A percentile compares a stretch with the other conserved stretches of the same genome.
These are phyloP conservation scores for Pseudogymnoascus sp. DNA, from an alignment of 2,329 filamentous ascomycete genomes.

Conservation along the genomic window DNA sequence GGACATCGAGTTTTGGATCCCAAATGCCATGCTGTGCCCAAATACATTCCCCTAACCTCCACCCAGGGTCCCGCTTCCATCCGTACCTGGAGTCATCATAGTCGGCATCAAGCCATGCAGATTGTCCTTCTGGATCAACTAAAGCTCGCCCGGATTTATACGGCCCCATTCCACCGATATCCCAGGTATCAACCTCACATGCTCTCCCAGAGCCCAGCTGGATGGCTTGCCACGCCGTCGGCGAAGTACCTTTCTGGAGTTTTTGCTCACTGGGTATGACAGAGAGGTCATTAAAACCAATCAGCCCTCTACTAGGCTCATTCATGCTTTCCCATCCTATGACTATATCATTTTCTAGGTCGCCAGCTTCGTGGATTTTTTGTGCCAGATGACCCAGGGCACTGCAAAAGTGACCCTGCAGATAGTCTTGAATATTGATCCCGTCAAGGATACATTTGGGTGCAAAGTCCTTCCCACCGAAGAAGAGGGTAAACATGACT, in stretches of 20 bases:
- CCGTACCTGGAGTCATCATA: constrained; percentile 85
- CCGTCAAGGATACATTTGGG: constrained; percentile 94
- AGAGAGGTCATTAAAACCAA: constrained; percentile 75
- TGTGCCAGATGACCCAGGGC: constrained; percentile 76
- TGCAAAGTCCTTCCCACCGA: constrained; percentile 81
- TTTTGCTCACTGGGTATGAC: constrained; percentile 80
- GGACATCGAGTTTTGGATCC: constrained; percentile 70
- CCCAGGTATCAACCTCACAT: constrained; percentile 85
- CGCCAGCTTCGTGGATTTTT: constrained; percentile 82
- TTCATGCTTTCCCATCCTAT: constrained; percentile 97
- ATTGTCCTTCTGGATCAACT: constrained; percentile 80
- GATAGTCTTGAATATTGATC: constrained; percentile 91
- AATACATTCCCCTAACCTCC: constrained; percentile 89
- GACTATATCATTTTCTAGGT: constrained; percentile 76
- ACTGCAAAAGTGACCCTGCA: constrained; percentile 76
- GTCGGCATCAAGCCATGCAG: constrained; percentile 73
- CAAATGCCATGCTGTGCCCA: constrained; percentile 97
- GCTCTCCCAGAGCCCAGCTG: constrained; percentile 85
- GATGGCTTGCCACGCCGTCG: constrained; percentile 90
- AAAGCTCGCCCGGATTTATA: constrained; percentile 79
- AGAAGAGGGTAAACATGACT: constrained; percentile 92
- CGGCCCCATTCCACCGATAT: constrained; percentile 86
- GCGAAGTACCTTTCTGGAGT: constrained; percentile 84
- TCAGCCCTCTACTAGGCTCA: constrained; percentile 83
- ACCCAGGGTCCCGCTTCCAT: constrained; percentile 78